Base-by-base conservation (phyloP, 1,284 basidiomycete genomes). In the Sporisorium sorghi region DNA sequence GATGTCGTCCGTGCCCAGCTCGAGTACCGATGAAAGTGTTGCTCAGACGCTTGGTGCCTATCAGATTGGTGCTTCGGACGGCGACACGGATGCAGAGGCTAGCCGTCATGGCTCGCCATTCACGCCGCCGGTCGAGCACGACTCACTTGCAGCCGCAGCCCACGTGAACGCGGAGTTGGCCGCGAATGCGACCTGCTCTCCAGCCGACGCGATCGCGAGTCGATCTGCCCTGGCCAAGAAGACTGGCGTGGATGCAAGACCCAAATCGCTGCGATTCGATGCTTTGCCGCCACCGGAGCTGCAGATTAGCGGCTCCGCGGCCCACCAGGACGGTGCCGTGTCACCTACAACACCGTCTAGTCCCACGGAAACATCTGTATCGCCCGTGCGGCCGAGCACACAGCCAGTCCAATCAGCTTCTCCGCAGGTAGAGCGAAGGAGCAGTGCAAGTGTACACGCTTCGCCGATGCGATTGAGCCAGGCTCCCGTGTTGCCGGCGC, bases 261-360 rank as follows among this genome's bases (percentile, higher is more conserved):
- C 72, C 37, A 74, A 74, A 40, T 74, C 72, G 42, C 43, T 74
- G 50, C 67, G 72, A 11, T 74, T 74, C 40, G 72, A 74, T n/a
- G 40, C 55, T 2, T 51, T 62, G 51, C 58, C 64, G 17, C 58
- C 60, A 8, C 21, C 60, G 5, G 63, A 64, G 50, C 43, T 52
- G n/a, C 35, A 21, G 5, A 24, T 62, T 17, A 53, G 42, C 35
- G 57, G 39, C 35, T 6, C 50, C 21, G 5, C 19, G 24, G 11
- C 35, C 15, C 52, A 26, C 5, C 40, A 44, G 12, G 57, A 51
- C 17, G 54, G 61, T 32, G 49, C 49, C 15, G 49, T 58, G 7
- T 70, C 67, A 19, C 60, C 56, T 0, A 57, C 35, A 17, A 19
- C 61, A 17, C 43, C 58, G 5, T 32, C 69, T 21, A 54, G 55